Percentiles rank a stretch among this genome's conserved stretches.
These are phyloP conservation scores for Phalaenopsis aphrodite DNA, from an alignment of 106 monocot genomes.

Conservation along the genomic window DNA sequence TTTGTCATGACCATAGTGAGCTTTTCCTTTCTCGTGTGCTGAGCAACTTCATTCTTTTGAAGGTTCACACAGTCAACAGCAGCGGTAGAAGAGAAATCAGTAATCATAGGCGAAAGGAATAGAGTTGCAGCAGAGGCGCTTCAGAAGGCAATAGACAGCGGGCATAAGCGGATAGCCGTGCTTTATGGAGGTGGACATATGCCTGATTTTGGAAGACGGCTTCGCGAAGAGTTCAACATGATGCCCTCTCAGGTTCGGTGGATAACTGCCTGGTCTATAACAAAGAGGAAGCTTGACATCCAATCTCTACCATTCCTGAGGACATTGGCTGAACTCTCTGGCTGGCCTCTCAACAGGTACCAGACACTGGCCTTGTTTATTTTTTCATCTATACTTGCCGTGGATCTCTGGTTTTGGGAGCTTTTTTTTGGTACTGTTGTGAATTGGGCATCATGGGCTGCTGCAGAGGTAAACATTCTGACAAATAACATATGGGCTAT, in stretches of 20 bases:
- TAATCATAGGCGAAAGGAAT: constrained; percentile 91
- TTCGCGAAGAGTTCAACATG: constrained; percentile 76
- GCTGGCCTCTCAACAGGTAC: constrained; percentile 71
- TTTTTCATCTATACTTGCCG: constrained; percentile 54
- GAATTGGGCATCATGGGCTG: constrained; percentile 49
- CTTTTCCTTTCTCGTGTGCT: not conserved
- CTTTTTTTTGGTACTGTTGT: constrained; percentile 46
- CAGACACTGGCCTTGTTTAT: constrained; percentile 59
- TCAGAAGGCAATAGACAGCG: constrained; percentile 51
- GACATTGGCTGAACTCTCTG: constrained; percentile 41
- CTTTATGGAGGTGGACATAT: constrained; percentile 90
- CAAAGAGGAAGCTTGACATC: constrained; percentile 31
- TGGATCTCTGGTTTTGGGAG: constrained; percentile 92
- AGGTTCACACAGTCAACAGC: constrained; percentile 63
- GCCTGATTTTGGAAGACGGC: constrained; percentile 70
- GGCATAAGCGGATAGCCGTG: constrained; percentile 56
- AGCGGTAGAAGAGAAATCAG: constrained; percentile 59
- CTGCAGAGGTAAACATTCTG: constrained; percentile 23
- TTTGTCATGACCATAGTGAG: too few species aligned
- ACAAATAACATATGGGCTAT: constrained; percentile 10
- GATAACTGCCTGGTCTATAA: constrained; percentile 85
- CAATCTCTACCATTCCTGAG: constrained; percentile 53
- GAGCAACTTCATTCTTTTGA: constrained; percentile 13
- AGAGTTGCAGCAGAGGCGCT: constrained; percentile 52
- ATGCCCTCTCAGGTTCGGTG: constrained; percentile 57